phyloP scores from a whole-genome alignment of 2,329 filamentous ascomycete species.

The Elsinoe fawcettii region DNA sequence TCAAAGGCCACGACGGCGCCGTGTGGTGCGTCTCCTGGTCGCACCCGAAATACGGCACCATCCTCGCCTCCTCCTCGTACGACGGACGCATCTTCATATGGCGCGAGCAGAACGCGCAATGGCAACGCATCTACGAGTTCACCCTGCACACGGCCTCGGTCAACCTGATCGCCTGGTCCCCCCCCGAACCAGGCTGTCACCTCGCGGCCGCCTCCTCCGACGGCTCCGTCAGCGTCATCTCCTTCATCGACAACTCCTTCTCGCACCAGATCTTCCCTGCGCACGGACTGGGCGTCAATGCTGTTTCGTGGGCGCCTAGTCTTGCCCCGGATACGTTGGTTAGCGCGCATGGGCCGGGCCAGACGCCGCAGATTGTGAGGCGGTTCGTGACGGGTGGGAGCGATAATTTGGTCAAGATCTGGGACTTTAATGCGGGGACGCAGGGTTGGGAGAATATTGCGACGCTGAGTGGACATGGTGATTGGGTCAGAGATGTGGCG shows the following conservation, averaged over 20 bases:
- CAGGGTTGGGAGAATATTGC: conserved; percentile 35
- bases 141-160: conserved; percentile 90
- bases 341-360: conserved; percentile 49
- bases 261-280: conserved; percentile 83
- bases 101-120: conserved; percentile 63
- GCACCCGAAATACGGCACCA: conserved; percentile 96
- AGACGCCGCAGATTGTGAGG: conserved; percentile 49
- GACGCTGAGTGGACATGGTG: conserved; percentile 72
- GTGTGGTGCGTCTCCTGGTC: conserved; percentile 99
- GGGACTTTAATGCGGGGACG: conserved; percentile 61
- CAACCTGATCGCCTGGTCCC: conserved; percentile 96
- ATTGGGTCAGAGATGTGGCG: conserved; percentile 96
- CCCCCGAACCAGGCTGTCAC: conserved; percentile 88
- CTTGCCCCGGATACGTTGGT: conserved; percentile 77
- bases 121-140: conserved; percentile 84
- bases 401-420: conserved; percentile 90
- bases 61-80: conserved; percentile 89
- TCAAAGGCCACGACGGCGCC: conserved; percentile 94
- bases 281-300: conserved; percentile 90
- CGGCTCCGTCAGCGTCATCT: conserved; percentile 85
- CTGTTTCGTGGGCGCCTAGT: conserved; percentile 88
- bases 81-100: conserved; percentile 98
- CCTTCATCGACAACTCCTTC: conserved; percentile 95
- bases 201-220: conserved; percentile 92
- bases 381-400: conserved; percentile 92